Evolutionary conservation across 2,329 filamentous ascomycete genomes (phyloP).

Genomic region (Xylariomycetidae sp.): DNA sequence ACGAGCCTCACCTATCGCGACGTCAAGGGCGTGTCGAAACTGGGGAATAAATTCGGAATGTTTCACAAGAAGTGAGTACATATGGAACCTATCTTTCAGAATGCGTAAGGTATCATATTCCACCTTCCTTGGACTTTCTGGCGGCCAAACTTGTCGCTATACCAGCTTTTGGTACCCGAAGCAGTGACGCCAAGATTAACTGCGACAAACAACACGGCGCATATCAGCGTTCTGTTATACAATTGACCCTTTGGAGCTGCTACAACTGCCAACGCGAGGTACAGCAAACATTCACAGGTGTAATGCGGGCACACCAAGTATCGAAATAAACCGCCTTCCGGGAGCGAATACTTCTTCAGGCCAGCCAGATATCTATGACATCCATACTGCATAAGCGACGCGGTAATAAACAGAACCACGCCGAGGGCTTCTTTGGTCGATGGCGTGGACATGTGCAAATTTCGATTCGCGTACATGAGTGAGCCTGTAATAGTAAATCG

Average conservation of each 20-base stretch:
- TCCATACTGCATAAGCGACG: conserved; percentile 69
- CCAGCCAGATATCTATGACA: conserved; percentile 67
- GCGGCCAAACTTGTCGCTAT: conserved; percentile 67
- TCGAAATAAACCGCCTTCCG: conserved; percentile 66
- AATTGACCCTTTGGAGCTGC: conserved; percentile 63
- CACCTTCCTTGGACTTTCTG: conserved; percentile 59
- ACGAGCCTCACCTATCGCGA: conserved; percentile 80
- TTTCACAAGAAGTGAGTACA: conserved; percentile 33
- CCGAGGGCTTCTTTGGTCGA: conserved; percentile 49
- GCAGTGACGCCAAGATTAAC: conserved; percentile 85
- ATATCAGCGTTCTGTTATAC: conserved; percentile 69
- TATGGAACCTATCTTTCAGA: conserved; percentile 31
- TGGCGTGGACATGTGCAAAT: conserved; percentile 16
- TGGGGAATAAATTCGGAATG: conserved; percentile 63
- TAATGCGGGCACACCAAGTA: conserved; percentile 84
- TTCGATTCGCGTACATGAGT: conserved; percentile 21
- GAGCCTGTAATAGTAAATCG: conserved; percentile 28
- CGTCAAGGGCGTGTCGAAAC: conserved; percentile 74
- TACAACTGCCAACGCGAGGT: conserved; percentile 69
- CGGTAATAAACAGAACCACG: conserved; percentile 61
- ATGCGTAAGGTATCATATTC: conserved; percentile 72
- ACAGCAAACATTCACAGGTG: conserved; percentile 80
- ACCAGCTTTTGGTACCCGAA: conserved; percentile 73
- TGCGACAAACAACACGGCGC: conserved; percentile 66
- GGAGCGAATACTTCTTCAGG: conserved; percentile 78